Evolutionary conservation across 1,284 basidiomycete species (phyloP).

Genomic region (Melampsora larici-populina): DNA sequence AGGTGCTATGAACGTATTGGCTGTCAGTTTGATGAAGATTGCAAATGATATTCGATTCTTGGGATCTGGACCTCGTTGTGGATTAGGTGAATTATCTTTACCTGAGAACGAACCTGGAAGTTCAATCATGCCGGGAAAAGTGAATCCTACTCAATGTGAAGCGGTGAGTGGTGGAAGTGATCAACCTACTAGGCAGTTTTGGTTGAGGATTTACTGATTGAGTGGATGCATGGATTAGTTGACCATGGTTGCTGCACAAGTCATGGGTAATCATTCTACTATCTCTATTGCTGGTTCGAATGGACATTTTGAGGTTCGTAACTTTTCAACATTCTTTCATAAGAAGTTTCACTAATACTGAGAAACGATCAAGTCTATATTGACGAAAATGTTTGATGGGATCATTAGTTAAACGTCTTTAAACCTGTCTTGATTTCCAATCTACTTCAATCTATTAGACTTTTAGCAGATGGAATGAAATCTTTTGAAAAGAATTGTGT

Average conservation of each 20-base stretch:
- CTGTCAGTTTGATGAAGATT: slow-evolving; percentile 97
- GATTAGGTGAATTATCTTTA: slow-evolving; percentile 86
- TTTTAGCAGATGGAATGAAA: slow-evolving; percentile 85
- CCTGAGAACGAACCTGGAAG: slow-evolving; percentile 99
- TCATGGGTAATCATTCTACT: slow-evolving; percentile 94
- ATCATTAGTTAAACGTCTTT: slow-evolving; percentile 83
- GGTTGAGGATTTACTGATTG: neutral
- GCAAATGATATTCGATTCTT: slow-evolving; percentile 99
- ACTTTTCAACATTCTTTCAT: neutral
- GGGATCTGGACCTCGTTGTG: slow-evolving; percentile 94
- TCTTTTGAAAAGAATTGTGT: slow-evolving; percentile 97
- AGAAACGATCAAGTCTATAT: no score
- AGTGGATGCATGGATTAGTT: slow-evolving; percentile 54
- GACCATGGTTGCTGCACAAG: slow-evolving; percentile 98
- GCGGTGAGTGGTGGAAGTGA: slow-evolving; percentile 57
- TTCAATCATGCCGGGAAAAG: slow-evolving; percentile 99
- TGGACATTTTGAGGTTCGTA: slow-evolving; percentile 87
- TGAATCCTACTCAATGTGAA: slow-evolving; percentile 99
- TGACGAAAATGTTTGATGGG: slow-evolving; percentile 34
- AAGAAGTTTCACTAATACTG: neutral
- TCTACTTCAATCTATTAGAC: slow-evolving; percentile 87
- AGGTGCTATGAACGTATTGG: slow-evolving; percentile 90
- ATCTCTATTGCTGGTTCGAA: slow-evolving; percentile 89
- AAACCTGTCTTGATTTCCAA: slow-evolving; percentile 99
- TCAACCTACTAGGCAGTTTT: neutral